phyloP scores from a whole-genome alignment of 2,329 filamentous ascomycete genomes.

The Pseudocercospora musae region DNA sequence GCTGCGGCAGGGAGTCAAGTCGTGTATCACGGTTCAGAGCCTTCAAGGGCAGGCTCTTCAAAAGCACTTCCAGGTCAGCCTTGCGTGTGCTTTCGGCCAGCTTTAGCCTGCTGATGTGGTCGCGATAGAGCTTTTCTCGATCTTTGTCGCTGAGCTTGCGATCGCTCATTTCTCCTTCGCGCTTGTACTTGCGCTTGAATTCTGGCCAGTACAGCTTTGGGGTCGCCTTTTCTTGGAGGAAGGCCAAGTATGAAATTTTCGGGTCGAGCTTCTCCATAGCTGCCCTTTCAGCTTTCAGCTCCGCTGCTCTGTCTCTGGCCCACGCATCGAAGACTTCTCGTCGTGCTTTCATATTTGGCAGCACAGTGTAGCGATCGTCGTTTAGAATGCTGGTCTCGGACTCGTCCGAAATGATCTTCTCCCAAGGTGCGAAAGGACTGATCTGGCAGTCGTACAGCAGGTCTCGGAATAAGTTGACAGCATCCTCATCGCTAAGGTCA shows the following conservation, averaged over 20 bases:
- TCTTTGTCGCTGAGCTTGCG: constrained; percentile 60
- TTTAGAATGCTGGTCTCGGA: constrained; percentile 72
- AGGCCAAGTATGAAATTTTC: constrained; percentile 72
- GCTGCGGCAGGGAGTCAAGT: constrained; percentile 57
- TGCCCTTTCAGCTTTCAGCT: constrained; percentile 68
- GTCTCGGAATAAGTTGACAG: constrained; percentile 75
- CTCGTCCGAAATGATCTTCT: constrained; percentile 69
- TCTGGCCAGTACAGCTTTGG: constrained; percentile 97
- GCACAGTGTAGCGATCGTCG: constrained; percentile 80
- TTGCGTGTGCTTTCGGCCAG: constrained; percentile 64
- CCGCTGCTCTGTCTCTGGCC: constrained; percentile 71
- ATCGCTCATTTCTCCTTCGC: constrained; percentile 76
- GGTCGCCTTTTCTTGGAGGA: constrained; percentile 77
- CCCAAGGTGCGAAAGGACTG: constrained; percentile 88
- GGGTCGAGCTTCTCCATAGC: constrained; percentile 80
- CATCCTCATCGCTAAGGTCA: constrained; percentile 70
- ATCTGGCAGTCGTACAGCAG: constrained; percentile 77
- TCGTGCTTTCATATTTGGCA: constrained; percentile 75
- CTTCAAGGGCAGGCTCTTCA: constrained; percentile 59
- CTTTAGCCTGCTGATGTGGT: constrained; percentile 65
- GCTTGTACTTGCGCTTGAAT: constrained; percentile 87
- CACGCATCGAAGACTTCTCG: constrained; percentile 82
- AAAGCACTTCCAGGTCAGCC: constrained; percentile 63
- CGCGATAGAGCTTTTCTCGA: constrained; percentile 74
- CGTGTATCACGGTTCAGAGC: constrained; percentile 59